phyloP scores from a whole-genome alignment of 305 asterid genomes.

The Fraxinus latifolia region DNA sequence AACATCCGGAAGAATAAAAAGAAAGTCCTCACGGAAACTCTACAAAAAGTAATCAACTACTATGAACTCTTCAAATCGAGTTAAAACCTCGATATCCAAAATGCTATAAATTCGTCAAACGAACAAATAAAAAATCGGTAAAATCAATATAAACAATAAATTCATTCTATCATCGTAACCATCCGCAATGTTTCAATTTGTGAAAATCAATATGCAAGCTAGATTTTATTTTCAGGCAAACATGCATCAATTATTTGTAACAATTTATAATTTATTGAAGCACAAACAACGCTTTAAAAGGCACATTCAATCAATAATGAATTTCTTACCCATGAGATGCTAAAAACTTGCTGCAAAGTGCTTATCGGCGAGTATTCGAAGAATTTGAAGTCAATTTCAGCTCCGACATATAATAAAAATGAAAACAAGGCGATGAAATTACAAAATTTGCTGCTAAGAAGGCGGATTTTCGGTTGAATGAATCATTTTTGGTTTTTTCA shows the following conservation, averaged over 20 bases:
- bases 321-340: neutral
- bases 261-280: neutral
- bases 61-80: neutral
- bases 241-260: neutral
- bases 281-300: constrained; percentile 1
- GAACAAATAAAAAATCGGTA: neutral
- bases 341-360: constrained; percentile 10
- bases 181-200: neutral
- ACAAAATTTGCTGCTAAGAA: neutral
- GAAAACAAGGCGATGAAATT: neutral
- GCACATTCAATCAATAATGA: neutral
- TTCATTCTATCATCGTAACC: neutral
- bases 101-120: neutral
- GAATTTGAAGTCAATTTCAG: constrained; percentile 15
- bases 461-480: neutral
- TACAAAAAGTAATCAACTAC: neutral
- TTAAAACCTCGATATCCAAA: neutral
- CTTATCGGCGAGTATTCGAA: constrained; percentile 1
- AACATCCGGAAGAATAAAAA: neutral
- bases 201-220: neutral
- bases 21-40: neutral
- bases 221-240: neutral
- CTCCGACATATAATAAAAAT: neutral
- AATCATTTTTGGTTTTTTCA: neutral
- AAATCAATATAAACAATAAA: neutral